Base-by-base conservation (phyloP, 2,329 filamentous ascomycete species). In the Ramichloridium luteum region DNA sequence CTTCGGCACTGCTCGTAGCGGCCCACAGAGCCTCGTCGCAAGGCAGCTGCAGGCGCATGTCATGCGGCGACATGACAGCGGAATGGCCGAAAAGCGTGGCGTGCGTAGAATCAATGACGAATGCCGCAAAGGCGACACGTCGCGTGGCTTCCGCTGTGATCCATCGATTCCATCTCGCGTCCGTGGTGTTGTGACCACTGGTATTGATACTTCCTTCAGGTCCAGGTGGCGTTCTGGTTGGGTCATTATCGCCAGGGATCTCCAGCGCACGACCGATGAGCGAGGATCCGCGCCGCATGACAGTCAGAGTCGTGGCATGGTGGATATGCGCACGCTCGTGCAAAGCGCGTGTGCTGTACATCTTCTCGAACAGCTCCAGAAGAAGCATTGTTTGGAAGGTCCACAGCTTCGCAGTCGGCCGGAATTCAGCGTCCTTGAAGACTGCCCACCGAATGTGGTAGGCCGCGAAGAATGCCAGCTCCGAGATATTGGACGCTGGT, bases 31-130 rank as follows among this genome's bases (percentile, higher is more conserved):
- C 74, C 53, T 96, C 90, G 44, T 96, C 86, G 51, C 88, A 96
- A 1, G 90, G 90, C 26, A 98, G 60, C 1, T 85, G 83, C 6
- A 96, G 67, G 30, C 84, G 75, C 72, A 98, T 83, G 57, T 96
- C 90, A 49, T 96, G 86, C 2, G 86, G 85, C 5, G 93, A 85
- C 88, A 96, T 94, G 26, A 92, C 85, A 1, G 84, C 88, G 3
- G 86, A 90, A 56, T 96, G 90, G 0, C 88, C 90, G 56, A 96
- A 96, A 80, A 98, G 94, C 16, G 85, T 93, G 1, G 86, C 85
- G 56, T 98, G 90, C 2, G 86, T 92, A 4, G 86, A 93, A 55
- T 98, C 90, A 43, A 96, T 78, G 26, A 94, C 75, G 51, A 96
- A 96, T 0, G 90, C 90, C 1, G 82, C 85, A 59, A 94, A 96